Percentiles rank a stretch among this genome's conserved stretches.
Conservation (phyloP, 495 filamentous ascomycete genomes). For the Penicillium egyptiacum region DNA sequence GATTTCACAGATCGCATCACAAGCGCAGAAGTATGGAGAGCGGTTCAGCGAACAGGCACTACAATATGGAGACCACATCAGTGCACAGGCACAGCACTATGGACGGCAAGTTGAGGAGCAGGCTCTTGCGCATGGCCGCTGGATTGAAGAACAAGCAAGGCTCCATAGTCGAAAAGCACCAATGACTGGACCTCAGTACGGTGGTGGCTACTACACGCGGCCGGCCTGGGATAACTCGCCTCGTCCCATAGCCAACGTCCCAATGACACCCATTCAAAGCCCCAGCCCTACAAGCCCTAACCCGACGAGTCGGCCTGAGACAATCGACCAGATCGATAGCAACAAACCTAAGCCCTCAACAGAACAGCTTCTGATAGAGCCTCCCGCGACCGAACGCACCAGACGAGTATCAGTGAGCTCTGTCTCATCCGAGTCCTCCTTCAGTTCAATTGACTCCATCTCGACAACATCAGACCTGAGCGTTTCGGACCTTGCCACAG, state of each 20-base stretch:
- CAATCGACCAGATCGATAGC: not conserved
- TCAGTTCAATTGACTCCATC: constrained; percentile 45
- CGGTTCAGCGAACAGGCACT: constrained; percentile 43
- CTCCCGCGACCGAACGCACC: constrained; percentile 18
- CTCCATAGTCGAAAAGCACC: constrained; percentile 30
- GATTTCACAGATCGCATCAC: constrained; percentile 38
- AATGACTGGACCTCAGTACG: not conserved
- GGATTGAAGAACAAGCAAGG: constrained; percentile 45
- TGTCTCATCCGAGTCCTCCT: constrained; percentile 38
- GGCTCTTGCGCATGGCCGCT: constrained; percentile 42
- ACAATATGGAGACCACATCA: constrained; percentile 45
- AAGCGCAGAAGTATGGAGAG: constrained; percentile 48
- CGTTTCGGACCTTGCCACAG: constrained; percentile 41
- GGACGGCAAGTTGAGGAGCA: constrained; percentile 45
- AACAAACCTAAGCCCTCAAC: constrained; percentile 4
- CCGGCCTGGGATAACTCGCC: constrained; percentile 13
- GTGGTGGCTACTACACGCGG: not conserved
- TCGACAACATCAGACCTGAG: constrained; percentile 45
- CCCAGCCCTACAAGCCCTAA: constrained; percentile 8
- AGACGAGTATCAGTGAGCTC: constrained; percentile 41
- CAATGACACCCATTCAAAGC: not conserved
- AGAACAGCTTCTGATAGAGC: not conserved
- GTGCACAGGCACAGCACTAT: constrained; percentile 43
- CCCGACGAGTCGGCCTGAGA: not conserved
- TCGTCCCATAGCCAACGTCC: not conserved